Evolutionary conservation across 768 basidiomycete genomes (phyloP).

Genomic region (Suillus luteus): DNA sequence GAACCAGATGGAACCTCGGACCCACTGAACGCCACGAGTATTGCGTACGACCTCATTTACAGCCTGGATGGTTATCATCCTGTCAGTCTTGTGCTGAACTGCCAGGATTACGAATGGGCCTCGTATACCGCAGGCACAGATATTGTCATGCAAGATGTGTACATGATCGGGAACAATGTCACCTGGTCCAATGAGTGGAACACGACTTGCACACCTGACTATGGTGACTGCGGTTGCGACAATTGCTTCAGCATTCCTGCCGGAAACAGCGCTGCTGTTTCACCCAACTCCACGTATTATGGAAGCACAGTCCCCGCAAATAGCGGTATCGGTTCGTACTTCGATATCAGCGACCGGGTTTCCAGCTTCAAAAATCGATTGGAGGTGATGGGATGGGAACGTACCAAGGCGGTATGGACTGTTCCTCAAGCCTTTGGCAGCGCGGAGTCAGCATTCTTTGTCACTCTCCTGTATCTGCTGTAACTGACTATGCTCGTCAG

Average conservation of each 20-base stretch:
- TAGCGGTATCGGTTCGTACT: constrained; percentile 43
- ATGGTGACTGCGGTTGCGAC: constrained; percentile 76
- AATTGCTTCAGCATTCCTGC: constrained; percentile 49
- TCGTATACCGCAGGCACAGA: constrained; percentile 65
- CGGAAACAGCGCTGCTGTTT: constrained; percentile 41
- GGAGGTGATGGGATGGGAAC: constrained; percentile 66
- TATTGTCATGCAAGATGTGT: constrained; percentile 67
- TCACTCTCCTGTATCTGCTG: background rate
- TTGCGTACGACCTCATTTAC: constrained; percentile 57
- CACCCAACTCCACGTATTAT: constrained; percentile 26
- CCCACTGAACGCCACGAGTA: constrained; percentile 56
- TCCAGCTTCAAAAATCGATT: constrained; percentile 63
- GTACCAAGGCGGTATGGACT: constrained; percentile 72
- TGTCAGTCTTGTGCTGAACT: constrained; percentile 64
- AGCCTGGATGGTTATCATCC: constrained; percentile 68
- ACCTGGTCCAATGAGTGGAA: constrained; percentile 62
- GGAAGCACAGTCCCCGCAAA: constrained; percentile 27
- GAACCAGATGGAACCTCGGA: constrained; percentile 74
- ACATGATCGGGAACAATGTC: constrained; percentile 55
- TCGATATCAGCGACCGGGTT: constrained; percentile 69
- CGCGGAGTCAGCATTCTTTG: constrained; percentile 29
- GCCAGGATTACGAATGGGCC: constrained; percentile 65
- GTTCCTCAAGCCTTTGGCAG: constrained; percentile 80
- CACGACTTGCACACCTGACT: constrained; percentile 63
- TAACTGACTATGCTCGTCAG: constrained; percentile 37